Base-by-base conservation (phyloP, 164 flowering plant species). In the Chimonanthus salicifolius region DNA sequence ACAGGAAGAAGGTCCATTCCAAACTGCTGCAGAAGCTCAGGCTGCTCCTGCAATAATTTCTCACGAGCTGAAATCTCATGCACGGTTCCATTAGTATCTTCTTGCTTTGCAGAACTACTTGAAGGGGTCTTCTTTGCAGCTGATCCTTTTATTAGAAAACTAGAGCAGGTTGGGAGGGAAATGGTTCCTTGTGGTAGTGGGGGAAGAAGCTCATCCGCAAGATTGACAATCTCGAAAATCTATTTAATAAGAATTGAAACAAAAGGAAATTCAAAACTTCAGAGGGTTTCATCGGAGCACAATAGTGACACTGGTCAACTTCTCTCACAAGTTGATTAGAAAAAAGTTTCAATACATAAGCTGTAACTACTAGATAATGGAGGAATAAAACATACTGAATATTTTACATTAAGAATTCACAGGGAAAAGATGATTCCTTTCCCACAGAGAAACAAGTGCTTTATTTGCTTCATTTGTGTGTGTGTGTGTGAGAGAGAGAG, bases 151-250 rank as follows among this genome's bases (percentile, higher is more conserved):
- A 86, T 78, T 79, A 88, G 81, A 62, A 86, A 71, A 79, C 80
- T 87, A 64, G 90, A 83, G 78, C 87, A 83, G 60, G 83, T 47
- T 15, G 99, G 98, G 62, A 96, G 90, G 49, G 97, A 89, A 64
- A 96, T 92, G 44, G 84, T 88, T 80, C 99, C 99, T 83, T 89
- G 92, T 20, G 99, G 99, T 71, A 94, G 80, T 47, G 97, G 93
- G 5, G 99, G 99, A 45, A 96, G 98, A 81, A 94, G 98, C 87
- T 96, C 99, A 82, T 96, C 91, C 79, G 98, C 97, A 64, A 96
- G 94, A 78, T 90, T 96, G 76, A 94, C 94, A 80, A 94, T 92
- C 86, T 94, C 97, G 83, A 92, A 92, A 74, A 96, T 89, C 99
- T 96, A 78, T 13, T 16, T 11, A 44, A 66, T 33, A 33, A 66